Evolutionary conservation across 257 asterid species (phyloP).

Genomic region (Gentiana dahurica): DNA sequence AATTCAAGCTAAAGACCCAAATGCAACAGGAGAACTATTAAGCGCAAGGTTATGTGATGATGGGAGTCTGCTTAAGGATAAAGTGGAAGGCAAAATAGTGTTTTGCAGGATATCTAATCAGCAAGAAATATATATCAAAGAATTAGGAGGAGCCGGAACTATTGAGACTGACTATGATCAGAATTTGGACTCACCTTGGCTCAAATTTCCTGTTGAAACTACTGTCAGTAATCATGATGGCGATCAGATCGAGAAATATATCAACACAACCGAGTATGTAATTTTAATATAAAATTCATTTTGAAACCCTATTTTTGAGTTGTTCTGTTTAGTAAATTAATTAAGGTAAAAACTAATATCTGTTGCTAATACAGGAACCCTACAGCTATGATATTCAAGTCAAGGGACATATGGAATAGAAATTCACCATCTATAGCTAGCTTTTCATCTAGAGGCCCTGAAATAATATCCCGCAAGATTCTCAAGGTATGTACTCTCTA

Average conservation of each 20-base stretch:
- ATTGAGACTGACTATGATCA: constrained; percentile 22
- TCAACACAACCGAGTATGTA: constrained; percentile 53
- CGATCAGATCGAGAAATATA: constrained; percentile 27
- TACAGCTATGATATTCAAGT: constrained; percentile 38
- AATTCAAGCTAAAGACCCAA: constrained; percentile 17
- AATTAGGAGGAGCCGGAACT: constrained; percentile 45
- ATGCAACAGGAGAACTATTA: constrained; percentile 9
- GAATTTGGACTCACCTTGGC: constrained; percentile 21
- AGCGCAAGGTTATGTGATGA: constrained; percentile 33
- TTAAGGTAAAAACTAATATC: too few species aligned
- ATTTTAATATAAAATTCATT: too few species aligned
- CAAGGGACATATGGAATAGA: constrained; percentile 15
- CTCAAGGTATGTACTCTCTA: constrained; percentile 43
- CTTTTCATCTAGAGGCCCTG: constrained; percentile 81
- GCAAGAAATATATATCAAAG: constrained; percentile 16
- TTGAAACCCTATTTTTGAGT: too few species aligned
- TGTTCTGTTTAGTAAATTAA: too few species aligned
- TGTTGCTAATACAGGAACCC: constrained; percentile 24
- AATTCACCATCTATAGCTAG: constrained; percentile 41
- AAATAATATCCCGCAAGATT: constrained; percentile 24
- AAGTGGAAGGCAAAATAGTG: constrained; percentile 57
- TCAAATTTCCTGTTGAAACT: constrained; percentile 24
- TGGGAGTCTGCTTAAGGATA: constrained; percentile 17
- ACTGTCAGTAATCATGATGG: constrained; percentile 24
- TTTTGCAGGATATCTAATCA: constrained; percentile 28